Conservation (phyloP, 306 rosid genomes). For the Vicia villosa region DNA sequence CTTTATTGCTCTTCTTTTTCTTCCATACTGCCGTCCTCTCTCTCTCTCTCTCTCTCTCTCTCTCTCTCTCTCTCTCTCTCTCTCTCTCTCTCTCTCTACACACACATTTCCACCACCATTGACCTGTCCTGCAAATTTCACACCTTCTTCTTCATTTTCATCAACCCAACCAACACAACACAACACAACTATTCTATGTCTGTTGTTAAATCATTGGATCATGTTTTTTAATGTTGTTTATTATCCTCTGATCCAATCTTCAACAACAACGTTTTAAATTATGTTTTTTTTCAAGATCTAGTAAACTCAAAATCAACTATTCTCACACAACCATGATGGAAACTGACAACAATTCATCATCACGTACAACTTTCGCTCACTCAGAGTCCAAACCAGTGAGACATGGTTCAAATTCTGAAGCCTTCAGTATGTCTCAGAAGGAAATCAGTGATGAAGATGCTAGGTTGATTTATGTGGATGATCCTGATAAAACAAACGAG, state of each 20-base stretch:
- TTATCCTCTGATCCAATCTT: constrained; percentile 54
- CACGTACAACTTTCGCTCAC: constrained; percentile 52
- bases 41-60: too few species aligned
- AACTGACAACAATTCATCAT: constrained; percentile 47
- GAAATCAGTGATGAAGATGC: constrained; percentile 89
- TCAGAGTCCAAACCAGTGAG: constrained; percentile 65
- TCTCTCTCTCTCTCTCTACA: too few species aligned
- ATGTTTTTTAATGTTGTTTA: constrained; percentile 51
- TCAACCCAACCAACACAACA: too few species aligned
- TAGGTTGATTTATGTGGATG: constrained; percentile 63
- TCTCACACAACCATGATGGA: constrained; percentile 53
- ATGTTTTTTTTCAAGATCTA: constrained; percentile 42
- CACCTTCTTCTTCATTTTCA: too few species aligned
- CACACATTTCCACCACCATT: too few species aligned
- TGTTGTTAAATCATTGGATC: constrained; percentile 42
- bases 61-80: too few species aligned
- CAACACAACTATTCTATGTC: not conserved
- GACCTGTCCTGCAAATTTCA: too few species aligned
- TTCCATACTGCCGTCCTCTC: too few species aligned
- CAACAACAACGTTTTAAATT: constrained; percentile 25
- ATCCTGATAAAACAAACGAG: constrained; percentile 67
- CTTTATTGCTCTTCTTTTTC: too few species aligned
- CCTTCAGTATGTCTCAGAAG: constrained; percentile 65
- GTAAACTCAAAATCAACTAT: constrained; percentile 36
- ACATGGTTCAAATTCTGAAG: constrained; percentile 79